phyloP scores from a whole-genome alignment of 2,329 filamentous ascomycete genomes.

The Claviceps sp. region DNA sequence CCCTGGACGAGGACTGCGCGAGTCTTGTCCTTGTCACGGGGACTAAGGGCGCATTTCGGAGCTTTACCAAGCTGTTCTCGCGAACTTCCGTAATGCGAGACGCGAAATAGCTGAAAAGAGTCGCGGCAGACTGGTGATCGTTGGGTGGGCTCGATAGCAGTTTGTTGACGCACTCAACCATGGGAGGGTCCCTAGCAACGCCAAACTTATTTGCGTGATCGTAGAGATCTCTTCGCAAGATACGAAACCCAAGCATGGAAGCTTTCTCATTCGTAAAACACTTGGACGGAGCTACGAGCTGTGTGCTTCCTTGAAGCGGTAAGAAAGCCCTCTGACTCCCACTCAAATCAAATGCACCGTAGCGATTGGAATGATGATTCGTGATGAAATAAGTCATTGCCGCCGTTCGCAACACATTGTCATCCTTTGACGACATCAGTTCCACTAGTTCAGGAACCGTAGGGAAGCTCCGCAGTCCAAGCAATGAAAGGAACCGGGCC shows the following conservation, averaged over 20 bases:
- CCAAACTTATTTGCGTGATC: constrained; percentile 74
- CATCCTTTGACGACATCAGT: constrained; percentile 55
- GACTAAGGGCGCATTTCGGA: constrained; percentile 57
- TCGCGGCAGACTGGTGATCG: constrained; percentile 50
- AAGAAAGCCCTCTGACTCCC: constrained; percentile 47
- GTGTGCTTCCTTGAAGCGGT: constrained; percentile 55
- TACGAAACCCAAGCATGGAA: constrained; percentile 64
- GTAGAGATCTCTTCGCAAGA: constrained; percentile 64
- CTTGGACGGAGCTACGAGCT: constrained; percentile 56
- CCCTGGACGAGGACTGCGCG: constrained; percentile 20
- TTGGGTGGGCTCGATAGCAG: constrained; percentile 61
- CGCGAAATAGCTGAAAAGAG: constrained; percentile 73
- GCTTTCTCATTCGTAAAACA: constrained; percentile 76
- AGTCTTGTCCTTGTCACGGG: constrained; percentile 39
- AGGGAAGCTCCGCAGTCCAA: constrained; percentile 65
- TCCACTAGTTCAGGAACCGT: constrained; percentile 60
- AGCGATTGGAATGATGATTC: constrained; percentile 66
- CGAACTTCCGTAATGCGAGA: constrained; percentile 62
- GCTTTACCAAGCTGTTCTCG: constrained; percentile 40
- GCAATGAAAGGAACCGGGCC: constrained; percentile 54
- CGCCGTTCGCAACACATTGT: constrained; percentile 44
- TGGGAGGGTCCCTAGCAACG: constrained; percentile 67
- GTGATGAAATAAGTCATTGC: constrained; percentile 72
- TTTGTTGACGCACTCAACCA: constrained; percentile 61
- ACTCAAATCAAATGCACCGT: constrained; percentile 49